phyloP scores from a whole-genome alignment of 306 rosid species.

The Quercus parvula region DNA sequence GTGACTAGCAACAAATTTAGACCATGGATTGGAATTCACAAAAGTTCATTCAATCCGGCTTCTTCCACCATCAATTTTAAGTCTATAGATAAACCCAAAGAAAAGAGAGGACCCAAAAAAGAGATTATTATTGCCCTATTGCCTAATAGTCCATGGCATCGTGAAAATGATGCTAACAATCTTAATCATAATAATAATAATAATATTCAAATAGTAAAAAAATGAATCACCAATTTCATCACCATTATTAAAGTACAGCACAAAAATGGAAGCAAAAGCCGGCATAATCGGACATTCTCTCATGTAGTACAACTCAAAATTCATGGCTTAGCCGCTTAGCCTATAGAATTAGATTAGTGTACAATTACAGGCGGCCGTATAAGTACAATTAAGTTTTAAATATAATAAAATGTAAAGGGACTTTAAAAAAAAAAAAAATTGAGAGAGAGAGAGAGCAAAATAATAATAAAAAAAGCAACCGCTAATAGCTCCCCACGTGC shows the following conservation, averaged over 20 bases:
- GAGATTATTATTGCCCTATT: background rate
- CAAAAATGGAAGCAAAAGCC: constrained; percentile 40
- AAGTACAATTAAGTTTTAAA: background rate
- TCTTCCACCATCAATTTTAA: background rate
- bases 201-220: constrained; percentile 6
- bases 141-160: background rate
- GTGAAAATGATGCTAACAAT: background rate
- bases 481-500: constrained; percentile 28
- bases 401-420: background rate
- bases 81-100: background rate
- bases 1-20: no score
- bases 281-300: constrained; percentile 48
- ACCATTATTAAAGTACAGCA: constrained; percentile 17
- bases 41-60: no score
- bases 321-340: background rate
- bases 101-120: background rate
- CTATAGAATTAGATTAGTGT: background rate
- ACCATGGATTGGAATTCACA: no score
- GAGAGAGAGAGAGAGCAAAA: no score
- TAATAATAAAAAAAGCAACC: constrained; percentile 4
- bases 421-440: background rate
- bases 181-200: background rate
- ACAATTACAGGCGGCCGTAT: constrained; percentile 12
- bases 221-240: constrained; percentile 15
- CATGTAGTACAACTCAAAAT: constrained; percentile 13